Conservation (phyloP, 2,329 filamentous ascomycete species). For the Leptosphaerulina australis region DNA sequence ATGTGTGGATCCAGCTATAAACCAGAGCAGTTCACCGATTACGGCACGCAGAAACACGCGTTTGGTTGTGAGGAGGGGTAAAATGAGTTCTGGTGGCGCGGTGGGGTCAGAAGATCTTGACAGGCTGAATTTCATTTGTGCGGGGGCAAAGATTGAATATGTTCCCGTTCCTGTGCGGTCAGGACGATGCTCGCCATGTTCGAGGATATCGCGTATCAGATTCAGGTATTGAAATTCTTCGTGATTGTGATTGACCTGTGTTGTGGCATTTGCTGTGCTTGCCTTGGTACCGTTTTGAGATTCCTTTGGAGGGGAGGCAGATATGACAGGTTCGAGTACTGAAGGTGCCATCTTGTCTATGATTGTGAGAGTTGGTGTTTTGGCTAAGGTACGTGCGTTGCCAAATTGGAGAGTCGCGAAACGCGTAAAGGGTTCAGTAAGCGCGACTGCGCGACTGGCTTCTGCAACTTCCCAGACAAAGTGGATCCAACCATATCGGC, state of each 20-base stretch:
- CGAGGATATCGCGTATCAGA: conserved; percentile 83
- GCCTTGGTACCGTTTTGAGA: conserved; percentile 21
- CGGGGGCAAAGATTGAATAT: conserved; percentile 83
- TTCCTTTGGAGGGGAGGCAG: conserved; percentile 23
- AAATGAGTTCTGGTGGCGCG: conserved; percentile 62
- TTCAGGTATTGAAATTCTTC: conserved; percentile 96
- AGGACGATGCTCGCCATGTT: conserved; percentile 82
- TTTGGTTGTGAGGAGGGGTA: conserved; percentile 96
- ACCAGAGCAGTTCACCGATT: conserved; percentile 93
- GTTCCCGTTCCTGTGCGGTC: conserved; percentile 96
- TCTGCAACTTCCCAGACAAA: conserved; percentile 25
- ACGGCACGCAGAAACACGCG: conserved; percentile 92
- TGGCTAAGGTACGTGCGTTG: not conserved
- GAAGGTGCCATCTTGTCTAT: conserved; percentile 37
- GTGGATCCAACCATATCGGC: conserved; percentile 31
- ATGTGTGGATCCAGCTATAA: conserved; percentile 83
- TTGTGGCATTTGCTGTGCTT: conserved; percentile 7
- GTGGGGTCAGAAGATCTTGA: conserved; percentile 59
- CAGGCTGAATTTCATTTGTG: conserved; percentile 84
- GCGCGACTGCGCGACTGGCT: conserved; percentile 42
- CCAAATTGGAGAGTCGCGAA: conserved; percentile 23
- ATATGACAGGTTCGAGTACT: conserved; percentile 34
- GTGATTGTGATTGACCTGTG: conserved; percentile 54
- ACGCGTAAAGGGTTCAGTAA: conserved; percentile 32
- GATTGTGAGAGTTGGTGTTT: not conserved